Evolutionary conservation across 345 rosid genomes (phyloP).

Genomic region (Sonneratia alba): DNA sequence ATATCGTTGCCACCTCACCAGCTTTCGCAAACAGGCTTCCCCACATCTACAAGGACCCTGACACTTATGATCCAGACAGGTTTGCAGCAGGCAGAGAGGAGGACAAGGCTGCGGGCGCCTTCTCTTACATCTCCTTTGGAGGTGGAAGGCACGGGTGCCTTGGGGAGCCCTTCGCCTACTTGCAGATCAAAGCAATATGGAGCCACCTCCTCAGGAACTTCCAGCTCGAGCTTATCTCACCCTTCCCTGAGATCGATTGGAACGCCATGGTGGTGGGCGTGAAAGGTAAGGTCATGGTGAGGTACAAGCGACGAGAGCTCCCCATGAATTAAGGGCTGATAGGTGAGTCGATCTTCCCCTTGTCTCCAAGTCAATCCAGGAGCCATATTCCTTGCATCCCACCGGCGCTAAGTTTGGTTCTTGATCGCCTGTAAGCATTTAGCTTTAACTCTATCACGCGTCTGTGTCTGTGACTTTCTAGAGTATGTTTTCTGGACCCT

Average conservation of each 20-base stretch:
- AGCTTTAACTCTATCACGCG: no score
- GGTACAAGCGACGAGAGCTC: constrained; percentile 55
- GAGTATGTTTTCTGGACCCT: no score
- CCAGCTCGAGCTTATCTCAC: constrained; percentile 75
- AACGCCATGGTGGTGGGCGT: constrained; percentile 99
- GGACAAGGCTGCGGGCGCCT: constrained; percentile 82
- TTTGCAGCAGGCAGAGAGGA: constrained; percentile 84
- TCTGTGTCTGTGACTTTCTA: no score
- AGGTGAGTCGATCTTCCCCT: not conserved
- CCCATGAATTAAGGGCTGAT: constrained; percentile 14
- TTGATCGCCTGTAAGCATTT: no score
- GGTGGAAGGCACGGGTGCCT: constrained; percentile 99
- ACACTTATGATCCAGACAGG: constrained; percentile 77
- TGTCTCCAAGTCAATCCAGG: not conserved
- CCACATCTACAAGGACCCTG: constrained; percentile 66
- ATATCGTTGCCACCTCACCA: constrained; percentile 88
- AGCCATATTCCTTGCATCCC: no score
- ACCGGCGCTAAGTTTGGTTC: no score
- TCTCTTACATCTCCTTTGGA: constrained; percentile 86
- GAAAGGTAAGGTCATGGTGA: constrained; percentile 91
- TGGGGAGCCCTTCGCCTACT: constrained; percentile 94
- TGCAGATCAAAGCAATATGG: constrained; percentile 99
- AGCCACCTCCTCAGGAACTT: constrained; percentile 91
- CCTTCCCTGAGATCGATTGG: constrained; percentile 98
- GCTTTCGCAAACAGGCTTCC: constrained; percentile 93